Evolutionary conservation across 208 protist genomes (phyloP).

Genomic region (Herpetomonas tarakana): DNA sequence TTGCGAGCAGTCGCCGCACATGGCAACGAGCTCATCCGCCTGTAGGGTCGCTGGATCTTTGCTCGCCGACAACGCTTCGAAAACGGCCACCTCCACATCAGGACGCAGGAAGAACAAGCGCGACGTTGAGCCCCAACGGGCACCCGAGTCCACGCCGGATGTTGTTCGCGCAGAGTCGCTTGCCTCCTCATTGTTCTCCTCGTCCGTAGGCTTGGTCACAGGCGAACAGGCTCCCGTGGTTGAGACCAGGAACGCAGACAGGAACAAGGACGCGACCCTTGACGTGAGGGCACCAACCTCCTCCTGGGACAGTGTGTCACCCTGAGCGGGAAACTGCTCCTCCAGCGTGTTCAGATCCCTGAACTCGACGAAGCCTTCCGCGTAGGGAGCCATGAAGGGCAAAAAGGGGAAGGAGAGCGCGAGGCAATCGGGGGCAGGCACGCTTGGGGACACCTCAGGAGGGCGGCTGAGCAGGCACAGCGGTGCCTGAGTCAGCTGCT

Average conservation of each 20-base stretch:
- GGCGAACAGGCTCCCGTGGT: conserved; percentile 3
- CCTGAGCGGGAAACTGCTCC: conserved; percentile 10
- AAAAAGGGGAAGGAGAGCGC: conserved; percentile 74
- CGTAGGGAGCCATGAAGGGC: conserved; percentile 60
- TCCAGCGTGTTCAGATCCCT: conserved; percentile 25
- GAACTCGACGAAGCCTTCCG: conserved; percentile 61
- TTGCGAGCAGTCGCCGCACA: conserved; percentile 5
- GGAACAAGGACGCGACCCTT: conserved; percentile 29
- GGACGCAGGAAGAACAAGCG: conserved; percentile 32
- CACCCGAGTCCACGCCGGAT: conserved; percentile 10
- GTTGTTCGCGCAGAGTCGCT: conserved; percentile 10
- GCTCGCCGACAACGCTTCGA: conserved; percentile 22
- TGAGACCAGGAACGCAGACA: conserved; percentile 45
- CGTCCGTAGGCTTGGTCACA: neutral
- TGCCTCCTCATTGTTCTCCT: neutral
- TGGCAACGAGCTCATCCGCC: neutral
- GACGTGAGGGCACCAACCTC: conserved; percentile 18
- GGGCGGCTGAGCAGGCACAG: conserved; percentile 2
- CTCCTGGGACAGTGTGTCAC: conserved; percentile 13
- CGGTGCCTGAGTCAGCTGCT: conserved; percentile 29
- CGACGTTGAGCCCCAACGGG: conserved; percentile 21
- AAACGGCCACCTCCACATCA: conserved; percentile 49
- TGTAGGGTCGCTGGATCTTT: conserved; percentile 3
- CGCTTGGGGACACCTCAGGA: neutral
- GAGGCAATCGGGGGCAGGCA: conserved; percentile 7